Evolutionary conservation across 2,329 filamentous ascomycete species (phyloP).

Genomic region (Juglanconis juglandina): DNA sequence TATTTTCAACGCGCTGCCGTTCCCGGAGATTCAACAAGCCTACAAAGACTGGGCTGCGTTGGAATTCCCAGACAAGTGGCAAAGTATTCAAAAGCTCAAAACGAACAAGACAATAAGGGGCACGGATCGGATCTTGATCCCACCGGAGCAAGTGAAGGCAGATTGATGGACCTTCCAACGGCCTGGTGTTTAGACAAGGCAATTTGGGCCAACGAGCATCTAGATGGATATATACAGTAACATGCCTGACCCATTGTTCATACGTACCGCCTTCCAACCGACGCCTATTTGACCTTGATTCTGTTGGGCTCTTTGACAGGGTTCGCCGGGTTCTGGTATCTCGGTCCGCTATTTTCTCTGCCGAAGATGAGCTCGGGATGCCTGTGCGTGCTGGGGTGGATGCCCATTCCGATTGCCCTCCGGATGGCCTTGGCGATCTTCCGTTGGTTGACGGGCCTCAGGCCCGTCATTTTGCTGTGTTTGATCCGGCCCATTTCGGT

Average conservation of each 20-base stretch:
- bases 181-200: not conserved
- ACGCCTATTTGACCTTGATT: conserved; percentile 8
- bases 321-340: conserved; percentile 15
- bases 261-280: not conserved
- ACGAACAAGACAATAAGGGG: conserved; percentile 11
- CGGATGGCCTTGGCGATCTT: conserved; percentile 91
- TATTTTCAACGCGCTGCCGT: conserved; percentile 14
- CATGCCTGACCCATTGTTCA: conserved; percentile 10
- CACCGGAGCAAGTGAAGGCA: conserved; percentile 7
- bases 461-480: conserved; percentile 69
- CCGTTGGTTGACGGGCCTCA: conserved; percentile 86
- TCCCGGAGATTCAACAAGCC: conserved; percentile 8
- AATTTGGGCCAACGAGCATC: not conserved
- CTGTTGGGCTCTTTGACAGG: conserved; percentile 6
- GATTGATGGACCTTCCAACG: not conserved
- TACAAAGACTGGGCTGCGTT: conserved; percentile 14
- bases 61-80: conserved; percentile 13
- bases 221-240: conserved; percentile 5
- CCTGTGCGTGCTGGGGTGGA: conserved; percentile 86
- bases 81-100: conserved; percentile 1
- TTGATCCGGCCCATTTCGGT: conserved; percentile 82
- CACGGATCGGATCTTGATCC: conserved; percentile 11
- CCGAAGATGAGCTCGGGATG: conserved; percentile 76
- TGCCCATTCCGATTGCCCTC: conserved; percentile 79
- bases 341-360: conserved; percentile 25